Conservation (phyloP, 2,329 filamentous ascomycete genomes). For the Alternaria conjuncta region DNA sequence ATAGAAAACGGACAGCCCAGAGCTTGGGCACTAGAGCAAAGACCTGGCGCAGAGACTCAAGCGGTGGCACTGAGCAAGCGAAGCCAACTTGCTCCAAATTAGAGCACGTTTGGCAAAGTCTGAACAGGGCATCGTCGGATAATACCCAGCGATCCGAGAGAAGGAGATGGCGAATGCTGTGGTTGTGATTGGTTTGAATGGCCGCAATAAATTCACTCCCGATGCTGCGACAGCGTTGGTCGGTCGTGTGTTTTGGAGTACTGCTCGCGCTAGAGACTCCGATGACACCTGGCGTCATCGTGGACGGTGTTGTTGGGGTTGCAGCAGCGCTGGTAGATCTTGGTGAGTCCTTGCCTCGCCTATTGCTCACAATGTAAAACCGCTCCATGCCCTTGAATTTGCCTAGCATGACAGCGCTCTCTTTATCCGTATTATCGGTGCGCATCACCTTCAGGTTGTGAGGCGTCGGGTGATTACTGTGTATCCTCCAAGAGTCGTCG, state of each 20-base stretch:
- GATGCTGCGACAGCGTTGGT: constrained; percentile 44
- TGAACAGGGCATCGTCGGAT: constrained; percentile 55
- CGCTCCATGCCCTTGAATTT: constrained; percentile 55
- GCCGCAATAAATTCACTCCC: constrained; percentile 58
- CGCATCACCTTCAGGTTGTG: constrained; percentile 56
- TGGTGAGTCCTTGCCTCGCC: constrained; percentile 26
- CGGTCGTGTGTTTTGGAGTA: constrained; percentile 28
- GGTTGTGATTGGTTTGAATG: constrained; percentile 60
- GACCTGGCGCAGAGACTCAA: constrained; percentile 44
- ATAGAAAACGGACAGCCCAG: constrained; percentile 50
- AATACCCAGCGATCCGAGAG: constrained; percentile 64
- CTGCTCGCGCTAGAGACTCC: constrained; percentile 23
- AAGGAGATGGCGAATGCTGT: constrained; percentile 62
- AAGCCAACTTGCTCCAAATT: constrained; percentile 66
- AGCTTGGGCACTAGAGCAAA: constrained; percentile 50
- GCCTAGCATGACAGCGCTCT: constrained; percentile 52
- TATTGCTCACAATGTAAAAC: constrained; percentile 59
- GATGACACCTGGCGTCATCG: constrained; percentile 25
- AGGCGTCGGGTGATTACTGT: constrained; percentile 29
- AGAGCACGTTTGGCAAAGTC: constrained; percentile 61
- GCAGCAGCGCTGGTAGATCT: constrained; percentile 34
- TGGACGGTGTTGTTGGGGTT: constrained; percentile 39
- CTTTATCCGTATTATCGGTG: constrained; percentile 56
- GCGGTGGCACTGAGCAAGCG: constrained; percentile 61
- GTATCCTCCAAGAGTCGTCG: constrained; percentile 61